These are phyloP conservation scores for Fusarium mangiferae DNA, from an alignment of 2,329 filamentous ascomycete genomes.

Conservation along the genomic window DNA sequence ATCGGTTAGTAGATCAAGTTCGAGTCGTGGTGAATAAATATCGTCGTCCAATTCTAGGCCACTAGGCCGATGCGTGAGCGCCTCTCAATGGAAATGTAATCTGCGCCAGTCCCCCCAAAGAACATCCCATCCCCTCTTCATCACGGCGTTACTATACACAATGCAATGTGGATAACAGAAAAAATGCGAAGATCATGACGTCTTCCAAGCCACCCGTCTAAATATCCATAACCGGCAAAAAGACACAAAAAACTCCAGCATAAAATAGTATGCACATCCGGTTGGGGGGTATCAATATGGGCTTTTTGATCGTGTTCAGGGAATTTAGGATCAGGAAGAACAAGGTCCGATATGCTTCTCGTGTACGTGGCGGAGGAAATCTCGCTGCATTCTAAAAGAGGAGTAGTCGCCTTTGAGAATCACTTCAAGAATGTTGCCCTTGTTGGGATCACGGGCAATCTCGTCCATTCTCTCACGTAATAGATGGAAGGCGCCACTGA, in stretches of 20 bases:
- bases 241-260: slow-evolving; percentile 24
- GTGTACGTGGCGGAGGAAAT: slow-evolving; percentile 67
- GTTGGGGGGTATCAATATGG: slow-evolving; percentile 14
- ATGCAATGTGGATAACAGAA: slow-evolving; percentile 6
- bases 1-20: slow-evolving; percentile 42
- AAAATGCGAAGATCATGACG: neutral
- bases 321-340: slow-evolving; percentile 35
- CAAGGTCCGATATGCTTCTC: slow-evolving; percentile 52
- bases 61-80: slow-evolving; percentile 36
- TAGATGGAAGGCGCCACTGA: slow-evolving; percentile 70
- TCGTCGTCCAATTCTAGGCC: slow-evolving; percentile 42
- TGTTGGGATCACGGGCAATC: slow-evolving; percentile 51
- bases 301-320: neutral
- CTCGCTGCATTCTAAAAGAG: slow-evolving; percentile 75
- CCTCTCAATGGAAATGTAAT: neutral
- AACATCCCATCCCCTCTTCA: slow-evolving; percentile 12
- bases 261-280: slow-evolving; percentile 16
- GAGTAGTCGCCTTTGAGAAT: slow-evolving; percentile 84
- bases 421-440: slow-evolving; percentile 68
- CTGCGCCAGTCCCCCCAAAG: slow-evolving; percentile 27
- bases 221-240: slow-evolving; percentile 8
- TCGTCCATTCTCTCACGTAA: slow-evolving; percentile 69
- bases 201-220: slow-evolving; percentile 25
- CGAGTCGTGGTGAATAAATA: slow-evolving; percentile 14
- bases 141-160: slow-evolving; percentile 43